Percentiles rank a stretch among this genome's conserved stretches.
phyloP scores from a whole-genome alignment of 257 asterid species.

The Solanum ahanhuiri region DNA sequence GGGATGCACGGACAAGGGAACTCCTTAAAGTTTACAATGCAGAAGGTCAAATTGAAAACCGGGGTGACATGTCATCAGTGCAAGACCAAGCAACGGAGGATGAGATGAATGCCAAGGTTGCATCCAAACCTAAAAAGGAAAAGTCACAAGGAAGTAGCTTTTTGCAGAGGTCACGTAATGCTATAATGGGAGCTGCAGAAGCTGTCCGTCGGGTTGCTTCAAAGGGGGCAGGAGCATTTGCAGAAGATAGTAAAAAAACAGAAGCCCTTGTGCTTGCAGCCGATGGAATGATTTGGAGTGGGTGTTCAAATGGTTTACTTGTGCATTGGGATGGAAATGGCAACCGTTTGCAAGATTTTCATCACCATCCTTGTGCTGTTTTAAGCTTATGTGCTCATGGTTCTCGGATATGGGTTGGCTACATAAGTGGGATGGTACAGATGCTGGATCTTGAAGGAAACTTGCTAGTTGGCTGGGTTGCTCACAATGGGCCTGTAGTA shows the following conservation, averaged over 20 bases:
- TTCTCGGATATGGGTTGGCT: constrained; percentile 76
- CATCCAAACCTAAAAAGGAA: constrained; percentile 71
- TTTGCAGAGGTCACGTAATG: constrained; percentile 82
- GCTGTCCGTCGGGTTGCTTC: constrained; percentile 86
- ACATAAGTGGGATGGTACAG: constrained; percentile 74
- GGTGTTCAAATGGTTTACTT: constrained; percentile 67
- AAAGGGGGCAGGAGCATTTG: constrained; percentile 68
- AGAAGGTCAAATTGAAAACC: constrained; percentile 83
- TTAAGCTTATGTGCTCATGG: constrained; percentile 64
- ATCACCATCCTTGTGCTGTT: constrained; percentile 67
- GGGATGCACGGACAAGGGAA: constrained; percentile 93
- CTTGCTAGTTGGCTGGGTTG: constrained; percentile 58
- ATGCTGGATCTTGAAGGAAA: constrained; percentile 77
- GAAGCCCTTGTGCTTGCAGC: constrained; percentile 64
- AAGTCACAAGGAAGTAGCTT: constrained; percentile 64
- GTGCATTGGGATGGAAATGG: constrained; percentile 97
- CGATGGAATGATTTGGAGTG: constrained; percentile 83
- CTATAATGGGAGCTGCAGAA: constrained; percentile 94
- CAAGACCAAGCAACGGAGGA: constrained; percentile 78
- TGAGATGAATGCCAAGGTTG: constrained; percentile 58
- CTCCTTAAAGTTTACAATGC: constrained; percentile 65
- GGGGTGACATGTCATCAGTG: constrained; percentile 45
- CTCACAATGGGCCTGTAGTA: constrained; percentile 81
- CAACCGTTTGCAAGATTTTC: constrained; percentile 63
- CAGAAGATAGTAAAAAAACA: constrained; percentile 59